Evolutionary conservation across 257 asterid species (phyloP).

Genomic region (Solanum rostratum): DNA sequence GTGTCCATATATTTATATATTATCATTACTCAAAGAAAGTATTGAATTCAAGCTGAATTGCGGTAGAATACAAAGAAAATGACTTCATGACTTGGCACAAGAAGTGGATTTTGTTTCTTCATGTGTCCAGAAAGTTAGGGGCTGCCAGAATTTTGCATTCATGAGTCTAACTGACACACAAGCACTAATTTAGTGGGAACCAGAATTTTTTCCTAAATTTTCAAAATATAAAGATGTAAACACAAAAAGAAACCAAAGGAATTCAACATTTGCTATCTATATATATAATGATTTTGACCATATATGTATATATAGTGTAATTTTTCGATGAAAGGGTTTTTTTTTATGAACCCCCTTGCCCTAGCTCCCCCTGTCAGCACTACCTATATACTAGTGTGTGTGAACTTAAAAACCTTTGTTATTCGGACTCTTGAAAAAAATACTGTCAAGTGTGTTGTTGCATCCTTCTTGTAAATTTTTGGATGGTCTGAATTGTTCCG

Average conservation of each 20-base stretch:
- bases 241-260: too few relatives aligned
- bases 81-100: background rate
- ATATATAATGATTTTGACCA: too few relatives aligned
- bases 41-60: background rate
- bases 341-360: too few relatives aligned
- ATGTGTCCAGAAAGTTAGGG: background rate
- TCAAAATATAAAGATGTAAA: too few relatives aligned
- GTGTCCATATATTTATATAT: background rate
- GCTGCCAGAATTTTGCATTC: background rate
- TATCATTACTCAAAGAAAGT: background rate
- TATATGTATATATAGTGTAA: too few relatives aligned
- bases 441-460: background rate
- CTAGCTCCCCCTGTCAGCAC: too few relatives aligned
- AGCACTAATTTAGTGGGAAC: background rate
- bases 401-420: background rate
- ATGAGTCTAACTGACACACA: background rate
- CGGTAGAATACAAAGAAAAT: background rate
- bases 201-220: too few relatives aligned
- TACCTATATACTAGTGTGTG: background rate
- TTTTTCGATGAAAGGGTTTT: too few relatives aligned
- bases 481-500: background rate
- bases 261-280: too few relatives aligned
- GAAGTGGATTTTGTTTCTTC: background rate
- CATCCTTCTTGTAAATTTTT: background rate
- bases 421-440: background rate